phyloP scores from a whole-genome alignment of 2,329 filamentous ascomycete species.

The Pleomassaria siparia region DNA sequence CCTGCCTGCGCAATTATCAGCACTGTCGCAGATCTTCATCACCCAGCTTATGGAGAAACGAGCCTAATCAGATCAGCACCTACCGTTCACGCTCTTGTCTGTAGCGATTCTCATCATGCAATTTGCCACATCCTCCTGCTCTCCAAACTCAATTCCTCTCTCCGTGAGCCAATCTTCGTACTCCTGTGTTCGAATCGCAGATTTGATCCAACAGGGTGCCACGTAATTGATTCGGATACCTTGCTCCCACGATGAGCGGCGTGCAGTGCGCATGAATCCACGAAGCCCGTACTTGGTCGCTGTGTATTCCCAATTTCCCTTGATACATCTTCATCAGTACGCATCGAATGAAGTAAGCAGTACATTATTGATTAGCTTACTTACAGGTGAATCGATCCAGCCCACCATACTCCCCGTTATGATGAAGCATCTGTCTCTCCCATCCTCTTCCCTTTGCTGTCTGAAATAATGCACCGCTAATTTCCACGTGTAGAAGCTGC shows the following conservation, averaged over 20 bases:
- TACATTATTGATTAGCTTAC: neutral
- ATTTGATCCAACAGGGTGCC: conserved; percentile 20
- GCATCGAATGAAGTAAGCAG: neutral
- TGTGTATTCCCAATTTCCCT: conserved; percentile 43
- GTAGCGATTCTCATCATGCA: conserved; percentile 39
- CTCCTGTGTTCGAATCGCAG: conserved; percentile 37
- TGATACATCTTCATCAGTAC: neutral
- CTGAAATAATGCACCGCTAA: conserved; percentile 38
- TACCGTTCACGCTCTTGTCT: conserved; percentile 23
- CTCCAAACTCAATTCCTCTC: conserved; percentile 44
- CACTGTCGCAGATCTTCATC: neutral
- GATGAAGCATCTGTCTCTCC: conserved; percentile 47
- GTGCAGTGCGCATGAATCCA: conserved; percentile 45
- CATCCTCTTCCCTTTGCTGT: conserved; percentile 27
- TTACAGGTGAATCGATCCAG: conserved; percentile 48
- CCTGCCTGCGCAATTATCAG: conserved; percentile 27
- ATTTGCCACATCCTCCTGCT: conserved; percentile 33
- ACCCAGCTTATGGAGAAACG: neutral
- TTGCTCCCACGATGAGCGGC: conserved; percentile 45
- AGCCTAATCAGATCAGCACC: neutral
- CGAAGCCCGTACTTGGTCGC: conserved; percentile 49
- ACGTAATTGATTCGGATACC: conserved; percentile 51
- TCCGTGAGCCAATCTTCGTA: conserved; percentile 46
- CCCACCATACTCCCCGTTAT: conserved; percentile 53
- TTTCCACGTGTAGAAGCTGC: conserved; percentile 40